phyloP scores from a whole-genome alignment of 257 asterid genomes.

The Solanum pinnatisectum region DNA sequence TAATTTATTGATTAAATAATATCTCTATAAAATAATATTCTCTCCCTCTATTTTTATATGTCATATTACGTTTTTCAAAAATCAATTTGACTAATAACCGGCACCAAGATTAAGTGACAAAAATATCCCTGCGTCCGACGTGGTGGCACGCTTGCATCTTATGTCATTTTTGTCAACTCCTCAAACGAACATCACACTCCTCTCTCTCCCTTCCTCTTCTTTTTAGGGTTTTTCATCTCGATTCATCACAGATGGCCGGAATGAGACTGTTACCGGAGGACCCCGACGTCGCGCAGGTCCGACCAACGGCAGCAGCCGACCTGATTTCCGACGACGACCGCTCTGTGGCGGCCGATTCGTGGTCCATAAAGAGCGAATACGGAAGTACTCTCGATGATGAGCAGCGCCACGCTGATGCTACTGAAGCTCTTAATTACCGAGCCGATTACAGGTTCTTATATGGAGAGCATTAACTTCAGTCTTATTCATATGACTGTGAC shows the following conservation, averaged over 20 bases:
- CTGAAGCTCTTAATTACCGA: slow-evolving; percentile 80
- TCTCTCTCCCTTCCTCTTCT: not conserved
- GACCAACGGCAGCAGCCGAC: slow-evolving; percentile 61
- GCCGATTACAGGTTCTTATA: slow-evolving; percentile 65
- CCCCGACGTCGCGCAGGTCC: slow-evolving; percentile 55
- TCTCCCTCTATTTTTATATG: too few species aligned
- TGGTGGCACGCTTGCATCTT: slow-evolving; percentile 25
- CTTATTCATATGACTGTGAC: not conserved
- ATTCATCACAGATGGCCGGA: slow-evolving; percentile 58
- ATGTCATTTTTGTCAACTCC: slow-evolving; percentile 19
- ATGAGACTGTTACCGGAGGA: slow-evolving; percentile 76
- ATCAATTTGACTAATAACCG: not conserved
- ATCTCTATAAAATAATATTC: too few species aligned
- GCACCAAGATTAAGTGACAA: not conserved
- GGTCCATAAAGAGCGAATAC: slow-evolving; percentile 98
- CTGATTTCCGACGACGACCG: slow-evolving; percentile 97
- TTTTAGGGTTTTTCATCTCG: slow-evolving; percentile 26
- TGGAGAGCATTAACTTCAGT: not conserved
- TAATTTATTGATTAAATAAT: too few species aligned
- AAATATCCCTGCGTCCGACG: slow-evolving; percentile 24
- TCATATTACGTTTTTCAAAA: fast-evolving
- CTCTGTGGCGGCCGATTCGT: slow-evolving; percentile 90
- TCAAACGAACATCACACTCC: slow-evolving; percentile 2
- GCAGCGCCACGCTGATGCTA: slow-evolving; percentile 95
- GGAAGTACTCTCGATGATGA: slow-evolving; percentile 99